phyloP scores from a whole-genome alignment of 176 grass and related monocot genomes.

The Echinochloa phyllopogon region DNA sequence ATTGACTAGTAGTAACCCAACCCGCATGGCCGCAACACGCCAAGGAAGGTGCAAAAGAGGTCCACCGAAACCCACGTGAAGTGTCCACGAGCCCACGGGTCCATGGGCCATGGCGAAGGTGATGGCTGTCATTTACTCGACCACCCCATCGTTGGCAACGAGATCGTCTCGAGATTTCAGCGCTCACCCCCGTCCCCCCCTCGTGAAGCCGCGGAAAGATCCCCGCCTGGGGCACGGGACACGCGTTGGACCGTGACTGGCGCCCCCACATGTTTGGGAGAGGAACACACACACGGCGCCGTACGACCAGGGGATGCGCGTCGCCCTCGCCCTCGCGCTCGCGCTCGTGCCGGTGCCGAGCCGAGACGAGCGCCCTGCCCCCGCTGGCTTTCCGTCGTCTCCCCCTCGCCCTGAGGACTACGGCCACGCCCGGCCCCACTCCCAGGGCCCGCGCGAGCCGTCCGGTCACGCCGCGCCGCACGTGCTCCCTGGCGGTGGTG shows the following conservation, averaged over 20 bases:
- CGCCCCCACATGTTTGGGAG: constrained; percentile 39
- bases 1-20: background rate
- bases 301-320: constrained; percentile 15
- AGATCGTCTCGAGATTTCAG: background rate
- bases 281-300: constrained; percentile 7
- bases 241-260: constrained; percentile 20
- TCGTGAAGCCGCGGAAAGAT: background rate
- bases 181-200: background rate
- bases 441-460: background rate
- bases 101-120: background rate
- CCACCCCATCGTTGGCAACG: background rate
- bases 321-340: background rate
- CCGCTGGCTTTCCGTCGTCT: background rate
- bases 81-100: background rate
- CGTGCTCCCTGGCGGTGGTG: constrained; percentile 12
- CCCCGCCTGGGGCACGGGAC: background rate
- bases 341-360: background rate
- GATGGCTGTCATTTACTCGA: background rate
- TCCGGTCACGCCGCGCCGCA: constrained; percentile 2
- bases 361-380: background rate
- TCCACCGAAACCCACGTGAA: background rate
- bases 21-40: background rate
- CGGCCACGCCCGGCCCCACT: background rate
- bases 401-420: background rate
- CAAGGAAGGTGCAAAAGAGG: background rate